Conservation (phyloP, 2,329 filamentous ascomycete genomes). For the Ceratocystis papillata region DNA sequence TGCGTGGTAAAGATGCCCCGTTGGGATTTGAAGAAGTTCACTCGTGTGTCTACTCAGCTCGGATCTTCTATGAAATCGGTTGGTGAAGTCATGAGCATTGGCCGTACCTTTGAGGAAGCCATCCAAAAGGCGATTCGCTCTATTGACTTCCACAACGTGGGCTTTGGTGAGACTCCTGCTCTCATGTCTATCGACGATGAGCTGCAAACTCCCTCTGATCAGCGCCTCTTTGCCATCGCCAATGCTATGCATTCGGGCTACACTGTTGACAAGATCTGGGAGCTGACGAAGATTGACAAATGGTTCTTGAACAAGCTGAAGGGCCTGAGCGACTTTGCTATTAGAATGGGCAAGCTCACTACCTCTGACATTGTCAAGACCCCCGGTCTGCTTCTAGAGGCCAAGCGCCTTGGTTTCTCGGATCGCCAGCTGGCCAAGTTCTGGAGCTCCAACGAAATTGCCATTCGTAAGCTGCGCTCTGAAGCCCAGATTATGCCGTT, state of each 20-base stretch:
- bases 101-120: constrained; percentile 91
- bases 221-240: constrained; percentile 92
- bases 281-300: constrained; percentile 96
- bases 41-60: constrained; percentile 85
- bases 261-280: constrained; percentile 92
- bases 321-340: constrained; percentile 79
- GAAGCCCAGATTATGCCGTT: constrained; percentile 77
- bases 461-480: constrained; percentile 71
- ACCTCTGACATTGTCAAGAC: constrained; percentile 54
- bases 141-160: constrained; percentile 89
- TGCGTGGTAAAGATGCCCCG: constrained; percentile 97
- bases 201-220: constrained; percentile 92
- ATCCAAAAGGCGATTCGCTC: constrained; percentile 96
- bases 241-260: constrained; percentile 96
- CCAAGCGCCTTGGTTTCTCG: constrained; percentile 89
- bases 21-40: constrained; percentile 99
- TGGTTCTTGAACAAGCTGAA: constrained; percentile 95
- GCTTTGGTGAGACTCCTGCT: constrained; percentile 76
- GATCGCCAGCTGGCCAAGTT: constrained; percentile 90
- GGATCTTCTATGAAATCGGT: constrained; percentile 99
- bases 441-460: constrained; percentile 87
- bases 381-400: constrained; percentile 59
- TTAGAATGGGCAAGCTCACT: constrained; percentile 58
- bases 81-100: constrained; percentile 97
- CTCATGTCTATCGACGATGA: constrained; percentile 95